Conservation (phyloP, 2,329 filamentous ascomycete genomes). For the Aspergillus eucalypticola region DNA sequence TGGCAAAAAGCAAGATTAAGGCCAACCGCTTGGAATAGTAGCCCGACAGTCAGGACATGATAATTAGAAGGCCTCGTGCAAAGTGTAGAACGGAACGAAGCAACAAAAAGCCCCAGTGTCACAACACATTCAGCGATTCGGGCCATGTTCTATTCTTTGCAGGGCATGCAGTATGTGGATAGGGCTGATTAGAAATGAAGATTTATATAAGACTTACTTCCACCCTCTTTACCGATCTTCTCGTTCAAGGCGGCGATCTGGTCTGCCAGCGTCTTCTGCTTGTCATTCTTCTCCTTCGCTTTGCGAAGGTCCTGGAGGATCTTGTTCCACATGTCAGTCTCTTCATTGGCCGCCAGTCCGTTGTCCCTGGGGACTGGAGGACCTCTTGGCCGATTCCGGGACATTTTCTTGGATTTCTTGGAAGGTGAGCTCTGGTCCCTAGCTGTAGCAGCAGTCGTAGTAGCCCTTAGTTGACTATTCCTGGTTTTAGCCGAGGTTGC, state of each 20-base stretch:
- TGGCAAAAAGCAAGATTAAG: not conserved
- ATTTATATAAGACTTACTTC: conserved; percentile 39
- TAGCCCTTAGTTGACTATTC: conserved; percentile 6
- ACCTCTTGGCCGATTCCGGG: conserved; percentile 44
- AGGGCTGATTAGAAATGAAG: not conserved
- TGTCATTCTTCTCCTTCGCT: conserved; percentile 47
- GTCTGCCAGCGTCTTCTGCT: conserved; percentile 40
- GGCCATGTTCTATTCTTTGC: not conserved
- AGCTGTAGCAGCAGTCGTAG: not conserved
- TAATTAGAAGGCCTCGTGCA: not conserved
- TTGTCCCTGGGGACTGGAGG: conserved; percentile 42
- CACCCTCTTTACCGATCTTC: conserved; percentile 45
- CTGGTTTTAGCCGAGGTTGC: conserved; percentile 10
- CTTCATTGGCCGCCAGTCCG: conserved; percentile 46
- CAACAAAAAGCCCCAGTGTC: not conserved
- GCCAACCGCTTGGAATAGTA: not conserved
- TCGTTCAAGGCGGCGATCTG: conserved; percentile 47
- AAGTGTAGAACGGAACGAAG: not conserved
- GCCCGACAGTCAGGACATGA: not conserved
- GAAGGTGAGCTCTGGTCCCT: conserved; percentile 4
- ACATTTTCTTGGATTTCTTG: conserved; percentile 32
- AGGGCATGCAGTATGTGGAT: no score
- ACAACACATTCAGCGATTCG: not conserved
- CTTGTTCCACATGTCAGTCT: conserved; percentile 48
- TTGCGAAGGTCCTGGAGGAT: conserved; percentile 46